Base-by-base conservation (phyloP, 371 early-diverging fungal species). In the Rhizomucor pusillus region DNA sequence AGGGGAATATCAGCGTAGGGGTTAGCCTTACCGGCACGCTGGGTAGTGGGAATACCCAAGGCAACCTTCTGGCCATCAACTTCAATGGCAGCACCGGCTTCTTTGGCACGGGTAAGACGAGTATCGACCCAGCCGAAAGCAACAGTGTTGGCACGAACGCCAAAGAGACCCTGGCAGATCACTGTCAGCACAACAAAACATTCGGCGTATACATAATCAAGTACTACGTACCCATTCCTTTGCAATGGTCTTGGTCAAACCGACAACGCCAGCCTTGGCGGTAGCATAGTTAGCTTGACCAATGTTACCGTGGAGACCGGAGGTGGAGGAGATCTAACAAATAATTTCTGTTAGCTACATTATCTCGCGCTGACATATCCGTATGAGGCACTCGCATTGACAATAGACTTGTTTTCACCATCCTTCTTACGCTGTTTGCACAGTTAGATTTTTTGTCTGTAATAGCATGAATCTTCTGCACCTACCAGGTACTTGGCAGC, bases 71-170 rank as follows among this genome's bases (percentile, higher is more conserved):
- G 77, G 37, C 87, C 87, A 44, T 81, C 77, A 40, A 86, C 78
- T 41, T 81, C 80, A 55, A 86, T 80, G 52, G 73, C 53, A 47
- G 82, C 84, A 60, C 87, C 87, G 51, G 78, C 60, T 65, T 84
- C 87, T 77, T 86, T 86, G 56, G 87, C 82, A 57, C 81, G 82
- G 45, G 87, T 86, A 51, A 86, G 66, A 61, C 85, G 85, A 34
- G 87, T 86, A 50, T 86, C 85, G 43, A 85, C 77, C 71, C 80
- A 79, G 43, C 87, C 87, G 49, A 80, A 85, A 19, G 84, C 86
- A 59, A 85, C 80, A 13, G 81, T 80, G 74, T 84, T 84, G 67
- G 75, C 75, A 59, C 86, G 81, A 37, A 84, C 82, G 49, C 84
- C 84, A 44, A 82, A 75, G 20, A 56, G 49, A 50, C 86, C 71